A percentile compares a stretch with the other conserved stretches of the same genome.
These are phyloP conservation scores for Cucurbita pepo DNA, from an alignment of 306 rosid genomes.

Conservation along the genomic window DNA sequence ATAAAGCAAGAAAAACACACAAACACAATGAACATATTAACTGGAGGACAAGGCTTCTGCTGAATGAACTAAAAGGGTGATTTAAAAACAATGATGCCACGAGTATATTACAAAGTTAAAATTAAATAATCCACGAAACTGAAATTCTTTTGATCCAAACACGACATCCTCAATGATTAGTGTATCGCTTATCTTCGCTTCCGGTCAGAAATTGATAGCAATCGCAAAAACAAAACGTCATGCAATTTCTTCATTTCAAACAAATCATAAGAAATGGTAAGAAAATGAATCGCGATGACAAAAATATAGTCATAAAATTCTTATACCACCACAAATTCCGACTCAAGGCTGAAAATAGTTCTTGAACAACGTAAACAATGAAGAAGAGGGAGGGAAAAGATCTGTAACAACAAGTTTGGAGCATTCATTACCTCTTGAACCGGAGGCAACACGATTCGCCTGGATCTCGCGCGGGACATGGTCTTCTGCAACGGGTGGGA, in stretches of 20 bases:
- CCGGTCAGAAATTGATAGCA: background rate
- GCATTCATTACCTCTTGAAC: constrained; percentile 1
- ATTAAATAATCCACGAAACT: background rate
- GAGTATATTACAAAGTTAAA: background rate
- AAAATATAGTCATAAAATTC: background rate
- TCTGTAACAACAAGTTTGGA: background rate
- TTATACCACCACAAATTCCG: background rate
- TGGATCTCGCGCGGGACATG: constrained; percentile 4
- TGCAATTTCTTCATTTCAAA: background rate
- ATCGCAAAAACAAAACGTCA: background rate
- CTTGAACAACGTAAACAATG: background rate
- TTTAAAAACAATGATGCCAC: background rate
- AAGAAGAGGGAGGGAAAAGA: background rate
- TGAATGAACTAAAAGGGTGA: background rate
- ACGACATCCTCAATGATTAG: too few relatives aligned
- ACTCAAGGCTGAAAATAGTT: background rate
- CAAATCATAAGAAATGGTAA: background rate
- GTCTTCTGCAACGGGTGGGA: constrained; percentile 1
- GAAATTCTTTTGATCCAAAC: background rate
- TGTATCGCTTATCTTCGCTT: background rate
- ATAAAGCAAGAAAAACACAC: background rate
- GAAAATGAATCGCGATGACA: background rate
- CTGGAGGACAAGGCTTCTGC: background rate
- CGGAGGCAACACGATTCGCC: background rate
- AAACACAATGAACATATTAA: background rate